Evolutionary conservation across 305 asterid species (phyloP).

Genomic region (Fraxinus angustifolia): DNA sequence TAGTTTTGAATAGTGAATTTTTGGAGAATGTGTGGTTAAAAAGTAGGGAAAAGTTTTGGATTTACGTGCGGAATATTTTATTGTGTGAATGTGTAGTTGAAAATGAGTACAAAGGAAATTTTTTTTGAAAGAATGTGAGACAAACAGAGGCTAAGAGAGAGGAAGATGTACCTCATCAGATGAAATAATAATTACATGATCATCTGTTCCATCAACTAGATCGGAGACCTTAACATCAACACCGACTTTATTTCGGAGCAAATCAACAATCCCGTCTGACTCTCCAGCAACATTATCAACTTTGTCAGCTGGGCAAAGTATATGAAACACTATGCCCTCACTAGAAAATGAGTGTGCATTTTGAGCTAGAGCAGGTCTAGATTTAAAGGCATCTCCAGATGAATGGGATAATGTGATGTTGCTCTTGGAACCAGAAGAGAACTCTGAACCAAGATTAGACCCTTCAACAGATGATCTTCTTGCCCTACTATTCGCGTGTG

Average conservation of each 20-base stretch:
- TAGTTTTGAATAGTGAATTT: too few species aligned
- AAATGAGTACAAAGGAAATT: too few species aligned
- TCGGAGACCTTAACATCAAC: conserved; percentile 67
- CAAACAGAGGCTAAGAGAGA: background rate
- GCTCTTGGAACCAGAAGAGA: conserved; percentile 50
- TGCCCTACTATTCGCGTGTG: conserved; percentile 35
- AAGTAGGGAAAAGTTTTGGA: too few species aligned
- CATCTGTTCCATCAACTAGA: conserved; percentile 60
- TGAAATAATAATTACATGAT: conserved; percentile 62
- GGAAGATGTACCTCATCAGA: conserved; percentile 69
- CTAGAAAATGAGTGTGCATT: conserved; percentile 45
- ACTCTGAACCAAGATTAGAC: conserved; percentile 56
- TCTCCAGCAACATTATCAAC: conserved; percentile 67
- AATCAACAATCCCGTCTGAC: conserved; percentile 66
- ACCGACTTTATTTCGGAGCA: conserved; percentile 80
- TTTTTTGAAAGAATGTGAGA: too few species aligned
- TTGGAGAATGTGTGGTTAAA: too few species aligned
- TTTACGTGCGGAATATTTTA: too few species aligned
- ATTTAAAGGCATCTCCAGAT: conserved; percentile 51
- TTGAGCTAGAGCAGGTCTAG: conserved; percentile 42
- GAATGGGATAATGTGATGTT: conserved; percentile 50
- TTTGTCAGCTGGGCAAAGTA: conserved; percentile 78
- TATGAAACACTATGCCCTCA: conserved; percentile 78
- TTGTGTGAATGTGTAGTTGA: too few species aligned
- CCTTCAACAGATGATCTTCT: conserved; percentile 56